phyloP scores from a whole-genome alignment of 2,329 filamentous ascomycete genomes.

The Plenodomus lindquistii region DNA sequence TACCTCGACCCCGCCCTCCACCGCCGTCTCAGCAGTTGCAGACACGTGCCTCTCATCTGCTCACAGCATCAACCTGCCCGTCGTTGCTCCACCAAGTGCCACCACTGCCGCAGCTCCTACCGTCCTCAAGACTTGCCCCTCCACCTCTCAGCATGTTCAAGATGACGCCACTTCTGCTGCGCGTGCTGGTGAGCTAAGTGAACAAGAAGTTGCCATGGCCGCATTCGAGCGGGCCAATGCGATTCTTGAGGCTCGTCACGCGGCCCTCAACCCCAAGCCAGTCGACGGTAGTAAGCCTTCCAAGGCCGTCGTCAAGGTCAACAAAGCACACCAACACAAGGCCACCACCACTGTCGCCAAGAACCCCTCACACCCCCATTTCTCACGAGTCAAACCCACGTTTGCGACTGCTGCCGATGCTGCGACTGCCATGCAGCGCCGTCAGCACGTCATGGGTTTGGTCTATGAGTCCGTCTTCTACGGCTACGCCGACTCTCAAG shows the following conservation, averaged over 20 bases:
- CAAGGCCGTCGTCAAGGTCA: not conserved
- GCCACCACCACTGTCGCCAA: not conserved
- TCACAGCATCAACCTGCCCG: no score
- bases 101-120: no score
- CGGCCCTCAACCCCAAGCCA: not conserved
- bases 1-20: not conserved
- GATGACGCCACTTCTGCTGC: no score
- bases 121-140: no score
- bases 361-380: not conserved
- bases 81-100: no score
- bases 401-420: not conserved
- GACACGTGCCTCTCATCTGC: no score
- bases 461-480: not conserved
- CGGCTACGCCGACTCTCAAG: not conserved
- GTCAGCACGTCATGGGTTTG: not conserved
- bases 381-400: no score
- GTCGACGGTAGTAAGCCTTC: not conserved
- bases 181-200: no score
- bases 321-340: not conserved
- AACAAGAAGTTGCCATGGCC: not conserved
- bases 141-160: not conserved
- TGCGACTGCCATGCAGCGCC: not conserved
- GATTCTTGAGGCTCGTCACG: not conserved
- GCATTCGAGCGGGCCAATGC: not conserved
- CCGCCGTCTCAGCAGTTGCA: not conserved